Evolutionary conservation across 2,329 filamentous ascomycete species (phyloP).

Genomic region (Phialophora chinensis): DNA sequence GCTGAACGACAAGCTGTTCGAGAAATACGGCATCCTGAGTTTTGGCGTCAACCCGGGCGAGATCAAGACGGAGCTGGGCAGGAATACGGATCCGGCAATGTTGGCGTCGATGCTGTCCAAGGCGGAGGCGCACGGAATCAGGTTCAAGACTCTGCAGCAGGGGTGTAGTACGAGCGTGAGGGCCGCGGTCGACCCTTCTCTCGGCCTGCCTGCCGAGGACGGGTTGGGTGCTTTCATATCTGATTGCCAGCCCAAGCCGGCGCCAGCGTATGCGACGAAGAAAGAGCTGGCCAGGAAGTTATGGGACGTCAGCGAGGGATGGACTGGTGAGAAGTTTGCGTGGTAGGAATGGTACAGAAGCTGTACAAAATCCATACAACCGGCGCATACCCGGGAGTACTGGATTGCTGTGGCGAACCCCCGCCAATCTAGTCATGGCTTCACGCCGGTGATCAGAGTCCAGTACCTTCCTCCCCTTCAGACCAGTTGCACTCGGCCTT

Average conservation of each 20-base stretch:
- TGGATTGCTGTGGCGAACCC: too few species aligned
- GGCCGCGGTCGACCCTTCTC: constrained; percentile 5
- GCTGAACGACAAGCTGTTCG: constrained; percentile 11
- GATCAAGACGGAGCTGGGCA: constrained; percentile 16
- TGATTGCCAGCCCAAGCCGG: constrained; percentile 3
- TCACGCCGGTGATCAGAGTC: too few species aligned
- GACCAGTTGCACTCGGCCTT: too few species aligned
- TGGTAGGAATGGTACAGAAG: not conserved
- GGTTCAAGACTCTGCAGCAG: constrained; percentile 15
- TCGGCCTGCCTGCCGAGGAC: constrained; percentile 1
- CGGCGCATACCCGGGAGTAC: too few species aligned
- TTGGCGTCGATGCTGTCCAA: constrained; percentile 6
- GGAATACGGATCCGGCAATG: constrained; percentile 15
- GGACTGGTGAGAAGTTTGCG: constrained; percentile 14
- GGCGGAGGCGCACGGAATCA: not conserved
- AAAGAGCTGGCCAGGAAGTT: constrained; percentile 12
- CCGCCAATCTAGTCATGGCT: too few species aligned
- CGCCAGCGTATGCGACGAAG: constrained; percentile 11
- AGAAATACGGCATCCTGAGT: constrained; percentile 11
- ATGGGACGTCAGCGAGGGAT: constrained; percentile 10
- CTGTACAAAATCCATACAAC: not conserved
- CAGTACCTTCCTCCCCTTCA: too few species aligned
- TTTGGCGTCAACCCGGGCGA: constrained; percentile 20
- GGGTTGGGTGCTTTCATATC: constrained; percentile 4
- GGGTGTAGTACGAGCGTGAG: constrained; percentile 8